Evolutionary conservation across 371 early-diverging fungal species (phyloP), one percentile per base, ranked within the genome.

Genomic region (Lichtheimia corymbifera): DNA sequence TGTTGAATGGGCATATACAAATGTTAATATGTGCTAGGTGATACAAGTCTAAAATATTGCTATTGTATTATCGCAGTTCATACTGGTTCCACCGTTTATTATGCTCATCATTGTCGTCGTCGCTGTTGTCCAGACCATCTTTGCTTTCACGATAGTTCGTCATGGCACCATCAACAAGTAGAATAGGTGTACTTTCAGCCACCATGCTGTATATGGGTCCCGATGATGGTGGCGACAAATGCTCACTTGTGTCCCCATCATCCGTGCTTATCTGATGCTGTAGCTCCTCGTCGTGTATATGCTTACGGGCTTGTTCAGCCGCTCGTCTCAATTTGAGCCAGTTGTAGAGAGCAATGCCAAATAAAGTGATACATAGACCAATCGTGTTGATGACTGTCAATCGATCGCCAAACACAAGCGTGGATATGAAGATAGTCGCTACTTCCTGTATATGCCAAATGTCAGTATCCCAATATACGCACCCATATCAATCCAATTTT

Each of bases 341-440:
- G 55, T 90, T 87, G 62, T 87, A 90, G 40, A 85, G 53, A 4
- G 72, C 90, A 57, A 93, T 92, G 25, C 93, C 94, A 41, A 82
- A 75, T 20, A 93, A 53, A 6, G 90, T 86, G 18, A 91, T 77
- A 55, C 88, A 71, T 59, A 93, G 67, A 18, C 94, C 94, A n/a
- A 85, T 61, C 3, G 82, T 73, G 50, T 90, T 93, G 55, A 85
- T 65, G 0, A 80, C 44, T 1, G 91, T 89, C 62, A 91, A 75
- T 11, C 71, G 62, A 64, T 93, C 94, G n/a, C 88, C 87, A 76
- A 92, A 91, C 11, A 88, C 76, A 44, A 88, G n/a, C 2, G 76
- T 71, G 0, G 91, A 87, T 5, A 87, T 73, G 22, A 80, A 71
- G 14, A 93, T 85, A 24, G 91, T 91, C 4, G 89, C 76, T 5